phyloP scores from a whole-genome alignment of 345 rosid genomes.

The Brassica juncea region DNA sequence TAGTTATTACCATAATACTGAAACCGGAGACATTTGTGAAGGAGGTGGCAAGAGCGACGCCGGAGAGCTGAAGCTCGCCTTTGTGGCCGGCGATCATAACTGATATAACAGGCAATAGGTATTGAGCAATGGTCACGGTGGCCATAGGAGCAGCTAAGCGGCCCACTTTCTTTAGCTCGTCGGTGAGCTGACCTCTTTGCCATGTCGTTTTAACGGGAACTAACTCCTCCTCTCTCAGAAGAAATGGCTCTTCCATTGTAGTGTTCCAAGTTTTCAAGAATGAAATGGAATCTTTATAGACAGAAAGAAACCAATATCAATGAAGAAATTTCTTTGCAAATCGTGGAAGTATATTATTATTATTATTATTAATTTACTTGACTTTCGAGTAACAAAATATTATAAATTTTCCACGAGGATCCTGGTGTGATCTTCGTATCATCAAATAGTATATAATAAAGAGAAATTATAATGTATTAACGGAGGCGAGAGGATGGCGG shows the following conservation, averaged over 20 bases:
- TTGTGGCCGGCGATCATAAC: constrained; percentile 30
- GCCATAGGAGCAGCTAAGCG: constrained; percentile 30
- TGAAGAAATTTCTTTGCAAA: background rate
- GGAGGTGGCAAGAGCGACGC: constrained; percentile 32
- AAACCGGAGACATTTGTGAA: constrained; percentile 8
- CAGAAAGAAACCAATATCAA: background rate
- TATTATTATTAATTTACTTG: background rate
- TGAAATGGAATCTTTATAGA: background rate
- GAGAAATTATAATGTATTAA: no score
- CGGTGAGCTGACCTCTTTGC: background rate
- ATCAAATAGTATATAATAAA: no score
- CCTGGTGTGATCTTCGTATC: background rate
- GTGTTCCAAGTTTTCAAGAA: background rate
- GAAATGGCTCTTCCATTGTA: constrained; percentile 33
- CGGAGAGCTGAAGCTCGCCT: constrained; percentile 29
- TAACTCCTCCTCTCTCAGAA: background rate
- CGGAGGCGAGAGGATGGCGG: no score
- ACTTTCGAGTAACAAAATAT: background rate
- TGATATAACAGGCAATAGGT: constrained; percentile 17
- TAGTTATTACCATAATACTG: constrained; percentile 16
- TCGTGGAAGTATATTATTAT: background rate
- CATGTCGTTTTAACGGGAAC: constrained; percentile 17
- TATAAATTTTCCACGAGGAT: background rate
- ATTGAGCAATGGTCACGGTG: constrained; percentile 32
- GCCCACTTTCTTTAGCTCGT: constrained; percentile 22